A percentile compares a stretch with the other conserved stretches of the same genome.
Evolutionary conservation across 441 rosid genomes (phyloP).

Genomic region (Dalechampia spathulata): DNA sequence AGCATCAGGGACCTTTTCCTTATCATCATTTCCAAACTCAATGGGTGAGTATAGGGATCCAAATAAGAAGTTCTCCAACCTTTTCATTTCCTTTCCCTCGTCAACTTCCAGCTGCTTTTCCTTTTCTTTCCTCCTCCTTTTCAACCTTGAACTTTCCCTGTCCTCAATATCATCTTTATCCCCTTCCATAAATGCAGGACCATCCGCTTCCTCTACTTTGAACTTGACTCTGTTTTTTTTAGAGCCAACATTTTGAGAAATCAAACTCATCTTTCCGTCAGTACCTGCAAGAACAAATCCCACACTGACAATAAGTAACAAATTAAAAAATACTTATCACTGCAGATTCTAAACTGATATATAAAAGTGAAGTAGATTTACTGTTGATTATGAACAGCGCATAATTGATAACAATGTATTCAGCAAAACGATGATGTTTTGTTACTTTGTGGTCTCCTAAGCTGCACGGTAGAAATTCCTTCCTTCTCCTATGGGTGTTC

Average conservation of each 20-base stretch:
- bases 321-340: not conserved
- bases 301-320: not conserved
- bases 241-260: constrained; percentile 47
- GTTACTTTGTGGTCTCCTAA: no score
- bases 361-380: no score
- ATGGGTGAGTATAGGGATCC: constrained; percentile 76
- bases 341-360: no score
- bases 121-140: constrained; percentile 53
- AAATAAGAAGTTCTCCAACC: constrained; percentile 60
- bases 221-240: constrained; percentile 30
- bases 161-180: no score
- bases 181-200: constrained; percentile 21
- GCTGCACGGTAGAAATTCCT: no score
- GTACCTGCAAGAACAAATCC: constrained; percentile 15
- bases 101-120: constrained; percentile 37
- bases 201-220: constrained; percentile 24
- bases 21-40: constrained; percentile 46
- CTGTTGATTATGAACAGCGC: no score
- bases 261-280: constrained; percentile 38
- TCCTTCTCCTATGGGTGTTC: no score
- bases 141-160: constrained; percentile 22
- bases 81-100: constrained; percentile 55
- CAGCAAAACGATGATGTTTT: no score
- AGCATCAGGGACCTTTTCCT: constrained; percentile 16
- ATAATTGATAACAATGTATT: no score